These are phyloP conservation scores for Aspergillus wentii DNA, from an alignment of 495 filamentous ascomycete genomes.

Conservation along the genomic window DNA sequence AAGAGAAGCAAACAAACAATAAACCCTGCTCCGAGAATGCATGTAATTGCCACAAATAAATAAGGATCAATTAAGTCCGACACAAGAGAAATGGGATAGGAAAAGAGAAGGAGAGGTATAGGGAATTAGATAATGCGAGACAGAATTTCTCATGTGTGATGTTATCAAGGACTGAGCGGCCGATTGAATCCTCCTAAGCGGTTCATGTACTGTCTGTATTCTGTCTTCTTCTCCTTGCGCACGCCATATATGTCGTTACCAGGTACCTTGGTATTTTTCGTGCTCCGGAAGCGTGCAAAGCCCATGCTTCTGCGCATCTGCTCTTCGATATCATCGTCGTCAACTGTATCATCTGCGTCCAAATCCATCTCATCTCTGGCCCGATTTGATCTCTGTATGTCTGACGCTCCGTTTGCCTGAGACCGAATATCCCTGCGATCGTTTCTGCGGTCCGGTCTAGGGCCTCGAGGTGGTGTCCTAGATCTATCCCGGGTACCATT, in stretches of 20 bases:
- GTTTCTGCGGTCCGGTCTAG: slow-evolving; percentile 25
- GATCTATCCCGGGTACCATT: slow-evolving; percentile 33
- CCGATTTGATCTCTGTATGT: slow-evolving; percentile 8
- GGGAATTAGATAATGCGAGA: slow-evolving; percentile 4
- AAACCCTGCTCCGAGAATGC: slow-evolving; percentile 18
- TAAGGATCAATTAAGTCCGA: slow-evolving; percentile 1
- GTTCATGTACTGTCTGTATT: slow-evolving; percentile 99
- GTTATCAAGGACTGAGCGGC: slow-evolving; percentile 60
- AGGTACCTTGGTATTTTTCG: slow-evolving; percentile 83
- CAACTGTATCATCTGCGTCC: slow-evolving; percentile 46
- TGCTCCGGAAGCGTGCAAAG: slow-evolving; percentile 77
- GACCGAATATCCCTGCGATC: slow-evolving; percentile 28
- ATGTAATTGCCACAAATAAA: slow-evolving; percentile 6
- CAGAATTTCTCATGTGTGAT: neutral
- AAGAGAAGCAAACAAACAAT: slow-evolving; percentile 1
- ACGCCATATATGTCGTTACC: slow-evolving; percentile 85
- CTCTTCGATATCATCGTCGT: slow-evolving; percentile 64
- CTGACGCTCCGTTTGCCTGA: slow-evolving; percentile 22
- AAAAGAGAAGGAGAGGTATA: neutral
- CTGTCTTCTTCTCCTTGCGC: slow-evolving; percentile 88
- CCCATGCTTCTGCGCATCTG: slow-evolving; percentile 85
- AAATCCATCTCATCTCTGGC: slow-evolving; percentile 37
- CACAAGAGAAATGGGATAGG: slow-evolving; percentile 1
- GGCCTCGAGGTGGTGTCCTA: slow-evolving; percentile 30
- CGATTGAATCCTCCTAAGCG: slow-evolving; percentile 94